These are phyloP conservation scores for Aspergillus aculeatinus DNA, from an alignment of 2,329 filamentous ascomycete genomes.

Conservation along the genomic window DNA sequence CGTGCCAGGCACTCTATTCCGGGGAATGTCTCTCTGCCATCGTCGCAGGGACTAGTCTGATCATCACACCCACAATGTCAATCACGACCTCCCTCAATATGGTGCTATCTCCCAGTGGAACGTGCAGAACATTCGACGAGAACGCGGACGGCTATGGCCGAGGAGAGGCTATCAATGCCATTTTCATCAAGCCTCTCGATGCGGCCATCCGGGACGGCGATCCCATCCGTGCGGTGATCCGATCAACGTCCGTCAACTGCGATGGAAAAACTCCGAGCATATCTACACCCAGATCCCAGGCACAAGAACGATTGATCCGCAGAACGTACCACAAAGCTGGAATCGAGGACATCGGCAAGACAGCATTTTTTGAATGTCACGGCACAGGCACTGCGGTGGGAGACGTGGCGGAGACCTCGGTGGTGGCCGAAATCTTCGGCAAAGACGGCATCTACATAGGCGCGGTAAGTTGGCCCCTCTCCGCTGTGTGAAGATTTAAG, in stretches of 20 bases:
- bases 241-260: slow-evolving; percentile 28
- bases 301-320: slow-evolving; percentile 14
- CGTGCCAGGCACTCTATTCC: slow-evolving; percentile 24
- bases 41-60: slow-evolving; percentile 35
- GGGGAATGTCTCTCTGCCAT: slow-evolving; percentile 26
- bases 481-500: no score
- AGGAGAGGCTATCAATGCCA: slow-evolving; percentile 32
- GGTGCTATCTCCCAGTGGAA: slow-evolving; percentile 34
- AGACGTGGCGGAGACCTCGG: slow-evolving; percentile 17
- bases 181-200: slow-evolving; percentile 29
- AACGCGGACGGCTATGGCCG: slow-evolving; percentile 32
- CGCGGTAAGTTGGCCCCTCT: slow-evolving; percentile 7
- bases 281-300: slow-evolving; percentile 15
- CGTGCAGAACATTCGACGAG: slow-evolving; percentile 27
- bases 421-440: slow-evolving; percentile 18
- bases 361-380: slow-evolving; percentile 23
- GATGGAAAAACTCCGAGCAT: slow-evolving; percentile 30
- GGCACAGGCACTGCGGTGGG: slow-evolving; percentile 22
- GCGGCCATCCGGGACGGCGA: slow-evolving; percentile 30
- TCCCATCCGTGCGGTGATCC: slow-evolving; percentile 36
- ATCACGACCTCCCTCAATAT: slow-evolving; percentile 31
- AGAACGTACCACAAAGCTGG: slow-evolving; percentile 6
- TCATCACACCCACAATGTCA: slow-evolving; percentile 30
- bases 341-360: neutral
- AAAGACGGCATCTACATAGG: slow-evolving; percentile 19